Percentiles rank a stretch among this genome's conserved stretches.
Evolutionary conservation across 768 basidiomycete species (phyloP).

Genomic region (Cyclocybe aegerita): DNA sequence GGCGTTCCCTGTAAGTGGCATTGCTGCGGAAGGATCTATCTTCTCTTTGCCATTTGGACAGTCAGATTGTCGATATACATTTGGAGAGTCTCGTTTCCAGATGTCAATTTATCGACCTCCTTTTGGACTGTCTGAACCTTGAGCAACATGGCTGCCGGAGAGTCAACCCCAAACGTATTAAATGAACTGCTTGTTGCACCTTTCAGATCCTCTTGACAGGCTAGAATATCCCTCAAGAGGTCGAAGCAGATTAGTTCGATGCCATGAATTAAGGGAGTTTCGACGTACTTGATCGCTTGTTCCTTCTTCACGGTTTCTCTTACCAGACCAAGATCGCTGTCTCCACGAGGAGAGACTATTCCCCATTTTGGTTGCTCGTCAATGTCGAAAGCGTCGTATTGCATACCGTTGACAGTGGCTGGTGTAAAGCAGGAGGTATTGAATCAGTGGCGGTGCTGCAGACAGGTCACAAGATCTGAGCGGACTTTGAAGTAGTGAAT

Average conservation of each 20-base stretch:
- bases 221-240: conserved; percentile 62
- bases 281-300: conserved; percentile 67
- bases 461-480: conserved; percentile 14
- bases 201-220: conserved; percentile 75
- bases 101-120: conserved; percentile 78
- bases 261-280: neutral
- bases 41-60: conserved; percentile 80
- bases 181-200: conserved; percentile 40
- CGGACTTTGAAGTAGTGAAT: conserved; percentile 35
- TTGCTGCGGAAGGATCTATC: conserved; percentile 30
- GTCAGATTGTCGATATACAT: conserved; percentile 91
- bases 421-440: neutral
- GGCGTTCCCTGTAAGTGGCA: neutral
- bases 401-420: conserved; percentile 16
- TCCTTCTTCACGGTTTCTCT: conserved; percentile 80
- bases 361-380: conserved; percentile 55
- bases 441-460: neutral
- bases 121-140: conserved; percentile 70
- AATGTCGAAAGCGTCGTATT: conserved; percentile 13
- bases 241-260: neutral
- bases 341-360: conserved; percentile 32
- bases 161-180: no score
- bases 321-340: conserved; percentile 55
- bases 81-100: conserved; percentile 80
- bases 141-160: conserved; percentile 53